Conservation (phyloP, 1,284 basidiomycete species). For the Cronartium quercuum region DNA sequence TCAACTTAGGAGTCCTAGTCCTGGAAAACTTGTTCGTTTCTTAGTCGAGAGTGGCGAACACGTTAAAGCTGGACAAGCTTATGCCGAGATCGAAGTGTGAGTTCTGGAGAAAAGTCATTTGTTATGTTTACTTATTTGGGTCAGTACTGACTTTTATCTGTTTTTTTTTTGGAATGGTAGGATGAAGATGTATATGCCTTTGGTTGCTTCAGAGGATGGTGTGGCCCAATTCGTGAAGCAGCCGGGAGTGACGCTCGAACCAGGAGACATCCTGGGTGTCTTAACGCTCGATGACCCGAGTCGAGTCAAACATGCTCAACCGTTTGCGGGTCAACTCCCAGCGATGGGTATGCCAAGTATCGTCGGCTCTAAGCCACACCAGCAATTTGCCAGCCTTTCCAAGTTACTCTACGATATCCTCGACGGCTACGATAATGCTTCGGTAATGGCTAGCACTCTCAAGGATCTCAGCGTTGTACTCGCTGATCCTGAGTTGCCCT, state of each 20-base stretch:
- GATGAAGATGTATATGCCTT: slow-evolving; percentile 83
- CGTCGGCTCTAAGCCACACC: slow-evolving; percentile 83
- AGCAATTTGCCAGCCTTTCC: slow-evolving; percentile 70
- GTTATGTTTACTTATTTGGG: slow-evolving; percentile 38
- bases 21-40: slow-evolving; percentile 92
- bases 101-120: slow-evolving; percentile 40
- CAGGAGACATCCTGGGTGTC: slow-evolving; percentile 98
- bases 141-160: slow-evolving; percentile 1
- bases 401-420: slow-evolving; percentile 83
- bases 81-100: slow-evolving; percentile 89
- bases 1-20: slow-evolving; percentile 88
- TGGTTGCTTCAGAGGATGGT: slow-evolving; percentile 92
- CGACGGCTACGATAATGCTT: slow-evolving; percentile 89
- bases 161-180: background rate
- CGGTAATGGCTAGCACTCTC: slow-evolving; percentile 71
- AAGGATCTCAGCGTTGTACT: slow-evolving; percentile 74
- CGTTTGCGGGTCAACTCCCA: slow-evolving; percentile 89
- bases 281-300: slow-evolving; percentile 92
- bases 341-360: slow-evolving; percentile 77
- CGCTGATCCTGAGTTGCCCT: slow-evolving; percentile 79
- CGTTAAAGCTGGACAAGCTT: slow-evolving; percentile 88
- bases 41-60: slow-evolving; percentile 96
- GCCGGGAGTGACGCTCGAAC: slow-evolving; percentile 88
- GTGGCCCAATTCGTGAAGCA: slow-evolving; percentile 96
- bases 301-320: slow-evolving; percentile 96